phyloP scores from a whole-genome alignment of 2,329 filamentous ascomycete genomes.

The Pseudogymnoascus sp. region DNA sequence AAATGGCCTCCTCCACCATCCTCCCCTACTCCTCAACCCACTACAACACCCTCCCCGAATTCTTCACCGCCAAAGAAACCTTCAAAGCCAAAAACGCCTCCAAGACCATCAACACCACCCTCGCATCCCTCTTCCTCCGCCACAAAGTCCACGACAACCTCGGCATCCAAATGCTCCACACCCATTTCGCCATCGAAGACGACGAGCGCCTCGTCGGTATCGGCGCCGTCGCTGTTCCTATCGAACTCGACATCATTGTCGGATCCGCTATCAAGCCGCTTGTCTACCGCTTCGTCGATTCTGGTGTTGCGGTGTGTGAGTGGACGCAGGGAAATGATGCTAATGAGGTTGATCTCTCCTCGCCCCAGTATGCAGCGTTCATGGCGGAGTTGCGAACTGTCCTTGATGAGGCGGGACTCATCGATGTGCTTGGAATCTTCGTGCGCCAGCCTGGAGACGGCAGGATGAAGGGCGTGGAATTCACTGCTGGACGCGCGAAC shows the following conservation, averaged over 20 bases:
- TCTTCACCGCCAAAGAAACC: neutral
- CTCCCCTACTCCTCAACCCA: neutral
- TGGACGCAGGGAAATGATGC: neutral
- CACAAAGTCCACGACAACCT: conserved; percentile 29
- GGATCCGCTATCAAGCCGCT: neutral
- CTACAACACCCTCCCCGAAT: neutral
- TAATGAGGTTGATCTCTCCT: neutral
- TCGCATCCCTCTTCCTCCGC: conserved; percentile 14
- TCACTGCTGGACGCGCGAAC: neutral
- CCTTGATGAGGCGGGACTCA: neutral
- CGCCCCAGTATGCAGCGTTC: neutral
- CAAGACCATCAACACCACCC: neutral
- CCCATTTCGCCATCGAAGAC: conserved; percentile 30
- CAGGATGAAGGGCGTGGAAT: neutral
- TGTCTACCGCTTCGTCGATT: neutral
- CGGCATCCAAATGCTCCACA: conserved; percentile 26
- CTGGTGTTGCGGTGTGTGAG: neutral
- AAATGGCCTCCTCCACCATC: neutral
- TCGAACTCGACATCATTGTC: neutral
- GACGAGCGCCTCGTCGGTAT: conserved; percentile 25
- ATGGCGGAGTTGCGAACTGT: neutral
- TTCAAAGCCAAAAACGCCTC: neutral
- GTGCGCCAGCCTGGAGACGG: neutral
- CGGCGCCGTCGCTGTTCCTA: conserved; percentile 10
- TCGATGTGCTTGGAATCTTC: neutral